These are phyloP conservation scores for Tetrastigma voinierianum DNA, from an alignment of 164 flowering plant genomes.

Conservation along the genomic window DNA sequence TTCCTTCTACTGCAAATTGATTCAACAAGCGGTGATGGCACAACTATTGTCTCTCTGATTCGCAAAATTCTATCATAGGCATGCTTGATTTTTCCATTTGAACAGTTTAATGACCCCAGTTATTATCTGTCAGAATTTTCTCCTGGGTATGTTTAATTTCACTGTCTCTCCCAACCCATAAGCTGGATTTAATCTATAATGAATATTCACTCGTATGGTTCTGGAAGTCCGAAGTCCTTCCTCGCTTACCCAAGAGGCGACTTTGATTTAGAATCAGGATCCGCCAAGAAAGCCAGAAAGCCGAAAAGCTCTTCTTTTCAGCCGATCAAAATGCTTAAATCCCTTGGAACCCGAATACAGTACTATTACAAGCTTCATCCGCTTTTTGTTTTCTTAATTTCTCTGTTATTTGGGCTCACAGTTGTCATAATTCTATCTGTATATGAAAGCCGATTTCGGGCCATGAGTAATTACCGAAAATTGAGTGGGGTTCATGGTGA, in stretches of 20 bases:
- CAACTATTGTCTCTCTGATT: not conserved
- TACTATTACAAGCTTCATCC: conserved; percentile 73
- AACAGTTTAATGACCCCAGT: conserved; percentile 2
- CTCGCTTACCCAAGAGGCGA: conserved; percentile 67
- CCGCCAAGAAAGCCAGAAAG: conserved; percentile 45
- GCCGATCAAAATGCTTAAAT: conserved; percentile 54
- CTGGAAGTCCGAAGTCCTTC: conserved; percentile 68
- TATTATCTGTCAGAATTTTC: conserved; percentile 2
- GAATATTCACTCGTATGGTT: conserved; percentile 50
- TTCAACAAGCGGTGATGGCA: too few species aligned
- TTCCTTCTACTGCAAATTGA: too few species aligned
- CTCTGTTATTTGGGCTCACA: conserved; percentile 58
- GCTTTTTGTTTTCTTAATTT: conserved; percentile 42
- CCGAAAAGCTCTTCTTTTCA: conserved; percentile 29
- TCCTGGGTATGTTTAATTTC: conserved; percentile 23
- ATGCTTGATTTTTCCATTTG: not conserved
- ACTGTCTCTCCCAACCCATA: not conserved
- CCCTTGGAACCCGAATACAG: conserved; percentile 44
- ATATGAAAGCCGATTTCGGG: conserved; percentile 42
- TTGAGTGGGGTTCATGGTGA: conserved; percentile 19
- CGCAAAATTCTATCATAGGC: conserved; percentile 6
- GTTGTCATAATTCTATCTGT: conserved; percentile 53
- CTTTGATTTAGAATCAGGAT: conserved; percentile 81
- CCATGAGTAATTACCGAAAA: conserved; percentile 23
- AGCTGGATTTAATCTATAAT: conserved; percentile 39